Conservation (phyloP, 1,139 yeast species). For the Suhomyces ambrosiae region DNA sequence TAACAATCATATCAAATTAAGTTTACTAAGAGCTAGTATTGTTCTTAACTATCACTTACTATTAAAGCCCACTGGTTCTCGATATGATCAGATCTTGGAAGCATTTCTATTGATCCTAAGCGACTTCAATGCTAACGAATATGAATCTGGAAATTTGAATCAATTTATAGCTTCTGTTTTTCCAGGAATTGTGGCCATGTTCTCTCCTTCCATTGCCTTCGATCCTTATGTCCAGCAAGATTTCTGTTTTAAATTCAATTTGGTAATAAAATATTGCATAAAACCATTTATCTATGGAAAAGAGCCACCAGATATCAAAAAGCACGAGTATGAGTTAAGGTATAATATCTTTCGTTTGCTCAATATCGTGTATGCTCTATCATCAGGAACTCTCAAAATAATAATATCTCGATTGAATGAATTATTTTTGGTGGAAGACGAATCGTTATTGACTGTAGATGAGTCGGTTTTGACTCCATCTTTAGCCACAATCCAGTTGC, state of each 20-base stretch:
- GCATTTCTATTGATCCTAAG: slow-evolving; percentile 14
- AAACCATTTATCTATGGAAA: slow-evolving; percentile 5
- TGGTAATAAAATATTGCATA: slow-evolving; percentile 8
- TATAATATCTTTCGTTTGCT: slow-evolving; percentile 11
- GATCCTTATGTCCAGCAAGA: slow-evolving; percentile 8
- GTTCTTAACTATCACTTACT: slow-evolving; percentile 11
- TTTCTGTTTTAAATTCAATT: slow-evolving; percentile 9
- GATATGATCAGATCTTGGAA: slow-evolving; percentile 10
- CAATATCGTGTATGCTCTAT: slow-evolving; percentile 10
- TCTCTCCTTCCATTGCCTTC: slow-evolving; percentile 3
- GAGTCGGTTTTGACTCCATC: slow-evolving; percentile 1
- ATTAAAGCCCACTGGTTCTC: background rate
- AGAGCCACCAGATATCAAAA: background rate
- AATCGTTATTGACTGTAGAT: background rate
- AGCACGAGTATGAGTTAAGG: slow-evolving; percentile 8
- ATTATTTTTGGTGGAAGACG: slow-evolving; percentile 5
- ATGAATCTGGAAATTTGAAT: slow-evolving; percentile 11
- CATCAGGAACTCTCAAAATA: background rate
- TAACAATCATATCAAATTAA: slow-evolving; percentile 12
- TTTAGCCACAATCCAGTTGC: background rate
- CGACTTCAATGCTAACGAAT: slow-evolving; percentile 18
- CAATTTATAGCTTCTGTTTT: slow-evolving; percentile 14
- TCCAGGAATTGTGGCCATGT: slow-evolving; percentile 10
- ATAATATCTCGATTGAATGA: slow-evolving; percentile 3
- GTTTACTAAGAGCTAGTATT: slow-evolving; percentile 12